Percentiles rank a stretch among this genome's conserved stretches.
These are phyloP conservation scores for Bocquillonia castaneifolia DNA, from an alignment of 441 rosid genomes.

Conservation along the genomic window DNA sequence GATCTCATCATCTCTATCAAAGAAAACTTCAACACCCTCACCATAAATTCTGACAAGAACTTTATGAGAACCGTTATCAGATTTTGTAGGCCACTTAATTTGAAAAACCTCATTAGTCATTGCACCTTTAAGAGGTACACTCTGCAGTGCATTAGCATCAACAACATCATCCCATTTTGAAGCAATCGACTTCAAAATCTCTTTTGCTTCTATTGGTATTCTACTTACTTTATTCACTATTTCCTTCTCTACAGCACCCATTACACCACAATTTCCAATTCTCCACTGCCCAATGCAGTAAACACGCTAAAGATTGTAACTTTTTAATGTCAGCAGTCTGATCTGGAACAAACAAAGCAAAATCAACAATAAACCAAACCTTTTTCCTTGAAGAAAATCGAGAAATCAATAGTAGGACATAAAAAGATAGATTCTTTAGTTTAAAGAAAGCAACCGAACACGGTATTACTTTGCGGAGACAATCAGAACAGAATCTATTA, in stretches of 20 bases:
- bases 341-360: constrained; percentile 5
- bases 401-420: not conserved
- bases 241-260: constrained; percentile 37
- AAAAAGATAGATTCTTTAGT: too few species aligned
- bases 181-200: constrained; percentile 58
- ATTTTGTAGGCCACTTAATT: constrained; percentile 60
- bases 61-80: constrained; percentile 41
- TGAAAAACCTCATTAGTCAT: constrained; percentile 71
- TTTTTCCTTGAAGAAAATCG: not conserved
- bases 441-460: not conserved
- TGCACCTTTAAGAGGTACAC: constrained; percentile 65
- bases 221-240: constrained; percentile 28
- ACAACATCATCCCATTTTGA: constrained; percentile 76
- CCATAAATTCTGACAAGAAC: constrained; percentile 89
- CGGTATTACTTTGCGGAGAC: too few species aligned
- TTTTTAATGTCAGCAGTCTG: not conserved
- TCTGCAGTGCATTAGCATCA: constrained; percentile 55
- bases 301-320: not conserved
- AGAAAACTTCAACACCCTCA: constrained; percentile 83
- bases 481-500: too few species aligned
- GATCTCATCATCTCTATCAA: constrained; percentile 76
- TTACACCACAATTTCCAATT: constrained; percentile 11
- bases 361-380: not conserved
- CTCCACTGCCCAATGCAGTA: too few species aligned
- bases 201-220: constrained; percentile 64